These are phyloP conservation scores for Clonostachys rosea DNA, from an alignment of 2,329 filamentous ascomycete species.

Conservation along the genomic window DNA sequence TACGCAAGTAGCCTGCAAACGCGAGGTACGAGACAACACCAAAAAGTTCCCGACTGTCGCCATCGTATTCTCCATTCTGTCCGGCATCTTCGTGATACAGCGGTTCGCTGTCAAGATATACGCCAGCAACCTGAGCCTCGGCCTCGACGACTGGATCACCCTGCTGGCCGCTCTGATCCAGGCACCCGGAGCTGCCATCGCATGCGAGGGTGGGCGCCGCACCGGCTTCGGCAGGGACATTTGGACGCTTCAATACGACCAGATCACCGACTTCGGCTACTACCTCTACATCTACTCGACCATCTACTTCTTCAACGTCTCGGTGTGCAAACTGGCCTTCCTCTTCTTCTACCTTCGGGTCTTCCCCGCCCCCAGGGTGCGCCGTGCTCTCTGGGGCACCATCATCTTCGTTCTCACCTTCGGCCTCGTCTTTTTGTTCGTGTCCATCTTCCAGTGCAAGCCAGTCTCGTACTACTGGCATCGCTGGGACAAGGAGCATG, in stretches of 20 bases:
- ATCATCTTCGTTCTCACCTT: slow-evolving; percentile 29
- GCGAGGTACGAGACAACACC: slow-evolving; percentile 20
- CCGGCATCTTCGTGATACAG: slow-evolving; percentile 31
- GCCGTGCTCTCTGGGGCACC: slow-evolving; percentile 34
- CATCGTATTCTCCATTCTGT: slow-evolving; percentile 23
- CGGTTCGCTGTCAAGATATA: slow-evolving; percentile 30
- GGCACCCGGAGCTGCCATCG: slow-evolving; percentile 16
- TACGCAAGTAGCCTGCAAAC: slow-evolving; percentile 16
- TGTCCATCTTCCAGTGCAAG: slow-evolving; percentile 42
- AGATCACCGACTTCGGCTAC: slow-evolving; percentile 35
- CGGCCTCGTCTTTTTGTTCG: slow-evolving; percentile 33
- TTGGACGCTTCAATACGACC: slow-evolving; percentile 36
- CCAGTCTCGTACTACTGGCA: slow-evolving; percentile 49
- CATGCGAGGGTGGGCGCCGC: slow-evolving; percentile 18
- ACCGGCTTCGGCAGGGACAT: slow-evolving; percentile 45
- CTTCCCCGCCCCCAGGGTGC: slow-evolving; percentile 35
- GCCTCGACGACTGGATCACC: slow-evolving; percentile 9
- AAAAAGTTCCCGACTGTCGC: slow-evolving; percentile 23
- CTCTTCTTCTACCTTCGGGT: slow-evolving; percentile 52
- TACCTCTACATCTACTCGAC: slow-evolving; percentile 36
- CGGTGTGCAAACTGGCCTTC: slow-evolving; percentile 44
- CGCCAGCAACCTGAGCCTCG: slow-evolving; percentile 4
- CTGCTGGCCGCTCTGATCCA: slow-evolving; percentile 4
- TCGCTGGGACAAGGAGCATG: slow-evolving; percentile 40
- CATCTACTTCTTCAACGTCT: slow-evolving; percentile 39